Evolutionary conservation across 2,329 filamentous ascomycete species (phyloP).

Genomic region (Colletotrichum gigasporum): DNA sequence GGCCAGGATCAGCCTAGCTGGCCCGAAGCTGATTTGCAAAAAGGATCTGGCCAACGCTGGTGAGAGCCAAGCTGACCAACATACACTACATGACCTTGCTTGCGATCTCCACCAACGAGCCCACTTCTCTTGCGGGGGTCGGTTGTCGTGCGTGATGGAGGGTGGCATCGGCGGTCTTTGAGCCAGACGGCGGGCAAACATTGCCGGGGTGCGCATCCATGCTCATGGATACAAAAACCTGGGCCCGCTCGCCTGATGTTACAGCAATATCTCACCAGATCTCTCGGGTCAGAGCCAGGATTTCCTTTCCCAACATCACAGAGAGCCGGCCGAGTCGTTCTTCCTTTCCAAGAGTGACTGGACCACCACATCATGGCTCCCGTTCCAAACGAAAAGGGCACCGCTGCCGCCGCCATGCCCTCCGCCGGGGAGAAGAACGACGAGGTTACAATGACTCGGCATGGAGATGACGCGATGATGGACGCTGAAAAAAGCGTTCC

Average conservation of each 20-base stretch:
- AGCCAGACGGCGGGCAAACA: slow-evolving; percentile 11
- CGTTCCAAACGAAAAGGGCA: not conserved
- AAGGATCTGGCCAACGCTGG: no score
- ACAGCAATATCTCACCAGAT: not conserved
- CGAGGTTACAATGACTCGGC: slow-evolving; percentile 3
- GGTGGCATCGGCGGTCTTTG: not conserved
- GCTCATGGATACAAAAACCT: slow-evolving; percentile 15
- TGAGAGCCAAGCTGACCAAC: no score
- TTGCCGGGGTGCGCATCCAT: not conserved
- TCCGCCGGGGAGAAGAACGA: slow-evolving; percentile 14
- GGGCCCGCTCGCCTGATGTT: not conserved
- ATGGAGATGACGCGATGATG: not conserved
- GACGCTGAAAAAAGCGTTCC: slow-evolving; percentile 2
- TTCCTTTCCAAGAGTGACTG: not conserved
- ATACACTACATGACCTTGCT: no score
- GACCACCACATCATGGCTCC: slow-evolving; percentile 17
- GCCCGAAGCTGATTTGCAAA: no score
- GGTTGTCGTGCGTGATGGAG: no score
- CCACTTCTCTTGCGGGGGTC: no score
- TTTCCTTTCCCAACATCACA: not conserved
- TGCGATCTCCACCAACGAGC: slow-evolving; percentile 7
- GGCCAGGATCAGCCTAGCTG: slow-evolving; percentile 5
- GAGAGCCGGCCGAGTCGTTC: not conserved
- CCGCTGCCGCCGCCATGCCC: not conserved
- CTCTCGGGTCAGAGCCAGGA: not conserved